A percentile compares a stretch with the other conserved stretches of the same genome.
Evolutionary conservation across 176 grass and related monocot species (phyloP).

Genomic region (Eremochloa ophiuroides): DNA sequence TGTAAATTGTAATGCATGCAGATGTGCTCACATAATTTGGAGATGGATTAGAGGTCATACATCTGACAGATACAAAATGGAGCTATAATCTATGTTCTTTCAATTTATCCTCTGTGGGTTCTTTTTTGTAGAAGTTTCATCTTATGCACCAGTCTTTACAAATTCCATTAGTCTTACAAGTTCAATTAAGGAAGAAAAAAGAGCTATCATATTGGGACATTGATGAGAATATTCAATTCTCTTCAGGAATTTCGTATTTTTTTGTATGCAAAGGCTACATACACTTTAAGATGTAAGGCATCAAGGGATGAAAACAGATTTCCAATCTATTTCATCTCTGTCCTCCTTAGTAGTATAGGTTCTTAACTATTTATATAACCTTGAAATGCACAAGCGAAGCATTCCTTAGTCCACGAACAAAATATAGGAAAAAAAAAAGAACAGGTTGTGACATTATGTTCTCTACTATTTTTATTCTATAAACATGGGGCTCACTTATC

Average conservation of each 20-base stretch:
- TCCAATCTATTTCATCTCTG: neutral
- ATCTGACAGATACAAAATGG: neutral
- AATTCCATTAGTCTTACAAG: neutral
- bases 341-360: neutral
- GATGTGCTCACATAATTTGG: neutral
- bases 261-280: neutral
- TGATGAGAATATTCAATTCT: neutral
- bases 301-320: neutral
- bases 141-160: neutral
- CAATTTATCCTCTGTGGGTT: neutral
- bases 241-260: neutral
- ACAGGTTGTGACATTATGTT: neutral
- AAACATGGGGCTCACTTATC: neutral
- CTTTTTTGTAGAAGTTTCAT: neutral
- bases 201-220: neutral
- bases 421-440: neutral
- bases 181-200: neutral
- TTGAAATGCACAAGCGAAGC: neutral
- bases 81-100: neutral
- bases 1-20: neutral
- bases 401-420: neutral
- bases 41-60: neutral
- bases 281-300: slow-evolving; percentile 4
- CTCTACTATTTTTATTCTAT: neutral
- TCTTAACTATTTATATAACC: neutral